phyloP scores from a whole-genome alignment of 129 eudicot genomes.

The Flaveria bidentis region DNA sequence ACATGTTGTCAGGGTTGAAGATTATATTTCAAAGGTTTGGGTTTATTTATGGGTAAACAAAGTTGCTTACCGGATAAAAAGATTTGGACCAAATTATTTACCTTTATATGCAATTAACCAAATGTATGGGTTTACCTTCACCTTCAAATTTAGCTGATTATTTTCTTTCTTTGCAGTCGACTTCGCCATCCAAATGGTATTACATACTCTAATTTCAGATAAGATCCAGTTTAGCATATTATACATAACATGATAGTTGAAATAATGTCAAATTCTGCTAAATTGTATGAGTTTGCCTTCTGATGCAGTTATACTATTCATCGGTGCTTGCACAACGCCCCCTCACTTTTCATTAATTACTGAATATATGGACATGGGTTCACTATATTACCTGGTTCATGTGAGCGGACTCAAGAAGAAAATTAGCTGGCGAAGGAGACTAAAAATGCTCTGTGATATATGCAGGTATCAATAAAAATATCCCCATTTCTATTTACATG shows the following conservation, averaged over 20 bases:
- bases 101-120: not conserved
- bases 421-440: constrained; percentile 83
- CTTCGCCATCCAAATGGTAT: constrained; percentile 97
- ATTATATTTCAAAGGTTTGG: not conserved
- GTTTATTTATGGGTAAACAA: not conserved
- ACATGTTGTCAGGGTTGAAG: not conserved
- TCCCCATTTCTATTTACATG: not conserved
- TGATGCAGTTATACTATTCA: constrained; percentile 73
- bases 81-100: not conserved
- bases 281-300: not conserved
- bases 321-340: constrained; percentile 90
- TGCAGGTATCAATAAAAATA: constrained; percentile 56
- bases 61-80: not conserved
- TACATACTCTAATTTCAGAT: constrained; percentile 19
- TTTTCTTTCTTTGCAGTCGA: constrained; percentile 52
- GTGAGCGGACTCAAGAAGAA: constrained; percentile 75
- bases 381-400: constrained; percentile 81
- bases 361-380: constrained; percentile 93
- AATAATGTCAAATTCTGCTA: not conserved
- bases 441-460: constrained; percentile 82
- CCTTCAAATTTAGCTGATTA: constrained; percentile 5
- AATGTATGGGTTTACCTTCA: not conserved
- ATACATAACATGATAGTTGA: not conserved
- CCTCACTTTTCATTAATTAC: constrained; percentile 84
- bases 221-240: not conserved